Conservation (phyloP, 495 filamentous ascomycete genomes). For the Aspergillus panamensis region DNA sequence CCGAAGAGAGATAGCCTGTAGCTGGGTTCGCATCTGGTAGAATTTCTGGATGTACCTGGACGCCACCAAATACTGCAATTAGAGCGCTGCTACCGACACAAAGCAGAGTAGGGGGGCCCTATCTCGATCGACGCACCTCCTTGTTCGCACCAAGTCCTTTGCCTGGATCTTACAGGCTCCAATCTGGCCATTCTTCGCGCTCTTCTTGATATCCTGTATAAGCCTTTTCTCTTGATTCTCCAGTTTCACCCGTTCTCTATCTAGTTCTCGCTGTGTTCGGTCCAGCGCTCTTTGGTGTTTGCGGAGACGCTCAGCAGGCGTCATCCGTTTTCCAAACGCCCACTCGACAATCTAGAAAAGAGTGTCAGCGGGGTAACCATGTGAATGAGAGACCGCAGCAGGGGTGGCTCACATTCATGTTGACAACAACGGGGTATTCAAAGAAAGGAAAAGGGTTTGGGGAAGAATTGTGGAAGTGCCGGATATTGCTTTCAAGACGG, state of each 20-base stretch:
- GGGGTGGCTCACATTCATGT: constrained; percentile 57
- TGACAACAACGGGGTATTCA: constrained; percentile 14
- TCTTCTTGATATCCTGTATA: constrained; percentile 92
- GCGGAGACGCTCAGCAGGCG: constrained; percentile 89
- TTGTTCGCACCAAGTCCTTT: constrained; percentile 90
- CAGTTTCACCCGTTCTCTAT: constrained; percentile 88
- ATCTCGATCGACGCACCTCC: constrained; percentile 54
- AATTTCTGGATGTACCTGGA: constrained; percentile 93
- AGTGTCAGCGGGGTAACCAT: constrained; percentile 2
- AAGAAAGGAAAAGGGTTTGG: not conserved
- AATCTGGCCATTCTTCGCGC: constrained; percentile 94
- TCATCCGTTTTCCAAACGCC: constrained; percentile 98
- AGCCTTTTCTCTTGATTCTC: constrained; percentile 99
- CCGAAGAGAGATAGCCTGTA: constrained; percentile 90
- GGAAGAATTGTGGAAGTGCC: not conserved
- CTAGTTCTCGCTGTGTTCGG: constrained; percentile 93
- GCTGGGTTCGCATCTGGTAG: constrained; percentile 93
- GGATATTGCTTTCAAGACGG: not conserved
- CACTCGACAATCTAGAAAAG: constrained; percentile 80
- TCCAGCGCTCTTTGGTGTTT: constrained; percentile 96
- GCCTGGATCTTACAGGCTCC: constrained; percentile 96
- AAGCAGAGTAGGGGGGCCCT: not conserved
- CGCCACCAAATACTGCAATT: not conserved
- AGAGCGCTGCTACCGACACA: not conserved
- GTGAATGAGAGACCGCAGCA: not conserved